Base-by-base conservation (phyloP, 116 monocot genomes). In the Trichopus zeylanicus region DNA sequence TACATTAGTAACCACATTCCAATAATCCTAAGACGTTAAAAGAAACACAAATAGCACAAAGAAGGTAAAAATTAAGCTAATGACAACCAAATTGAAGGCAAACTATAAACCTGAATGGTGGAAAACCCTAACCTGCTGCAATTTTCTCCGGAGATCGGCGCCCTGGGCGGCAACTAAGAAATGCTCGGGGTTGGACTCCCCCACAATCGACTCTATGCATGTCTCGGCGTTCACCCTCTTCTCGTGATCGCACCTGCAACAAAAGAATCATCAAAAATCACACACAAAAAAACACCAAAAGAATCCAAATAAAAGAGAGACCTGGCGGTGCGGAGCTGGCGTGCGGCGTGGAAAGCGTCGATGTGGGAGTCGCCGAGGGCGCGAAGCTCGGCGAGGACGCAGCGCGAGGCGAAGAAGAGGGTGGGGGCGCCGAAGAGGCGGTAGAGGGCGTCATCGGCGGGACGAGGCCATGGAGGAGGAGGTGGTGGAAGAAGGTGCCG, bases 131-230 rank as follows among this genome's bases (percentile, higher is more conserved):
- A 97, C 97, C 84, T 87, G 70, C 6, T 75, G 68, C 5, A 87
- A 71, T 52, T 56, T 84, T 59, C 69, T 79, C 22, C 91, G 73
- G 6, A 90, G 67, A 39, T 84, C 91, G 5, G 66, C 42, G 72
- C 90, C 97, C 59, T 87, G 84, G 0, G 97, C 90, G 20, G 87
- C 97, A 26, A 97, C 77, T 55, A 97, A 97, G 69, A 90, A 97
- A 42, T 90, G 97, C 52, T 90, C 91, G 0, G 68, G 26, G 56
- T 97, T 97, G 25, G 26, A 68, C 31, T 79, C 84, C 26, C 60
- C 76, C 0, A 97, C 54, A 2, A 90, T 59, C 9, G 79, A 73
- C 22, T 79, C 61, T 21, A 97, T 77, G 62, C 97, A 97, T 0
- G 51, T 46, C 5, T 52, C 57, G 22, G 84, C 90, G 42, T 59